Base-by-base conservation (phyloP, 352 stramenopile genomes). In the Phytophthora pinifolia region DNA sequence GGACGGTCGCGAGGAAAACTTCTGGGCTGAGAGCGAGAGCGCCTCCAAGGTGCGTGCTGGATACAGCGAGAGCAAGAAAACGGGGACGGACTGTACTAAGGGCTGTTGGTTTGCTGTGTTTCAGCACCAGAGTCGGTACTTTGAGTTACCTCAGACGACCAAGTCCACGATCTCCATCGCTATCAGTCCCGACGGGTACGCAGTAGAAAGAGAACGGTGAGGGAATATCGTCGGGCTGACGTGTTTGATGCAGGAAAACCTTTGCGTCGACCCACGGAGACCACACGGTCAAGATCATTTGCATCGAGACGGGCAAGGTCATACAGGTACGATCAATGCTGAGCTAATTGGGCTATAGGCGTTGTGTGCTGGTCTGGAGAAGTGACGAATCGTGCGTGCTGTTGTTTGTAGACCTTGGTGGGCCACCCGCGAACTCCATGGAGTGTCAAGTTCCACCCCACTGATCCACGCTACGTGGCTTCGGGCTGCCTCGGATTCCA, bases 371-470 rank as follows among this genome's bases (percentile, higher is more conserved):
- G n/a, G n/a, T n/a, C n/a, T 46, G 18, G 15, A 41, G 31, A 50
- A 6, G 50, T 56, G 31, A 65, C 50, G 14, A 30, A 18, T 39
- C 17, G 29, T 33, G 10, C 2, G 22, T 20, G 12, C 30, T 34
- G 27, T 35, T 20, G 9, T 39, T 12, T 65, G n/a, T 59, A 96
- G 83, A 92, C 85, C 5, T 67, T 96, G 13, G 84, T 92, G 2
- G 83, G 85, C 8, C 87, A 96, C 34, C 85, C 82, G 8, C 82
- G 85, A 41, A 96, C 87, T 25, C 85, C 97, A 1, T 99, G 97
- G 97, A 99, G 96, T 38, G 96, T 99, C 53, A 99, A 99, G 67
- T 99, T 97, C 61, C 97, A 99, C 67, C 96, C 96, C 4, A 94
- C 71, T 10, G 76, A 99, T 59, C 78, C 88, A 12, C 77, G 88